Conservation (phyloP, 495 filamentous ascomycete species). For the Talaromyces proteolyticus region DNA sequence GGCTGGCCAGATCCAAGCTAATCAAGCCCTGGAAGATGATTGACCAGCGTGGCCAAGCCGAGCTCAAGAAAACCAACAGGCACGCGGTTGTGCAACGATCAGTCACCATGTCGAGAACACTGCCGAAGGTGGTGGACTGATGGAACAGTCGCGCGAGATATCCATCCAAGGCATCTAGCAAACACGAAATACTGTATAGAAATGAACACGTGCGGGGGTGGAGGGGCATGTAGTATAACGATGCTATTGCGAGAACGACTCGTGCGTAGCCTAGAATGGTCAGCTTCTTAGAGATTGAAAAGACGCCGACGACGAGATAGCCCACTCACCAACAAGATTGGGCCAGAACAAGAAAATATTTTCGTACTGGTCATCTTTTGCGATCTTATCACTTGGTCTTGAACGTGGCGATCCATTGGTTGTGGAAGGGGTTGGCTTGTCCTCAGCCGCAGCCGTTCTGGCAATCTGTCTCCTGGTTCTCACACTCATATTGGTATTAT, state of each 20-base stretch:
- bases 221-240: conserved; percentile 89
- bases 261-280: conserved; percentile 63
- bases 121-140: conserved; percentile 79
- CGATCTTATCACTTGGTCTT: conserved; percentile 19
- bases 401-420: conserved; percentile 23
- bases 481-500: conserved; percentile 33
- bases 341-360: conserved; percentile 96
- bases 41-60: conserved; percentile 75
- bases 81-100: conserved; percentile 84
- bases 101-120: conserved; percentile 86
- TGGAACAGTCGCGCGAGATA: conserved; percentile 69
- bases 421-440: conserved; percentile 20
- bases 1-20: conserved; percentile 74
- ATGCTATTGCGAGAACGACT: conserved; percentile 74
- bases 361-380: conserved; percentile 42
- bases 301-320: too few relatives aligned
- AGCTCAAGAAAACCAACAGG: conserved; percentile 75
- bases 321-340: conserved; percentile 75
- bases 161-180: conserved; percentile 83
- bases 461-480: conserved; percentile 40
- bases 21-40: conserved; percentile 82
- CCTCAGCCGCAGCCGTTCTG: conserved; percentile 26
- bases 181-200: conserved; percentile 77
- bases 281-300: too few relatives aligned
- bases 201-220: conserved; percentile 79